Evolutionary conservation across 2,329 filamentous ascomycete species (phyloP).

Genomic region (Fonsecaea erecta): DNA sequence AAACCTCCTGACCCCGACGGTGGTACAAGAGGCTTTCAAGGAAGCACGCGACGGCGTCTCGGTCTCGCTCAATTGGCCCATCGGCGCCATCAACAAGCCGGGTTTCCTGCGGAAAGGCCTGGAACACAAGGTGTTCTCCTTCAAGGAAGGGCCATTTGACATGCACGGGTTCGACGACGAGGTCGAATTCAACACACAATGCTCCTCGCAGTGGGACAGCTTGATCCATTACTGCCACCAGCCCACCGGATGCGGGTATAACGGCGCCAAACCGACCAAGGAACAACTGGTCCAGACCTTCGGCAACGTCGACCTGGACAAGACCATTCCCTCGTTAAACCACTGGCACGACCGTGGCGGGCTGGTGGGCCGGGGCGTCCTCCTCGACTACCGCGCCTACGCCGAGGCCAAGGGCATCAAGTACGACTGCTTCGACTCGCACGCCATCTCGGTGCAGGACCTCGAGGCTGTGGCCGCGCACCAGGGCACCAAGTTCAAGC

Average conservation of each 20-base stretch:
- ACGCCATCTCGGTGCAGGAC: conserved; percentile 58
- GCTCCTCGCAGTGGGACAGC: conserved; percentile 56
- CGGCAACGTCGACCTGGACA: conserved; percentile 29
- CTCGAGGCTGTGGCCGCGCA: conserved; percentile 63
- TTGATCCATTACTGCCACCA: conserved; percentile 41
- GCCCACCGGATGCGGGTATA: conserved; percentile 31
- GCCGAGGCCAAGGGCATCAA: conserved; percentile 46
- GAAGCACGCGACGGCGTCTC: conserved; percentile 63
- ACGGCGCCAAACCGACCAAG: conserved; percentile 38
- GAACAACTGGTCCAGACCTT: conserved; percentile 37
- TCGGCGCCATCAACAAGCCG: conserved; percentile 39
- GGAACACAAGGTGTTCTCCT: conserved; percentile 30
- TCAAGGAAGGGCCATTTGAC: conserved; percentile 23
- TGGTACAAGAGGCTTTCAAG: conserved; percentile 59
- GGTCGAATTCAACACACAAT: conserved; percentile 55
- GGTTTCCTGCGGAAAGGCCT: conserved; percentile 28
- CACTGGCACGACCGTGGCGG: conserved; percentile 48
- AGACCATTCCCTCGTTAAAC: conserved; percentile 31
- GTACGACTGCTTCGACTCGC: conserved; percentile 47
- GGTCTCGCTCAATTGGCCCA: conserved; percentile 58
- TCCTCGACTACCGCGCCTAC: conserved; percentile 54
- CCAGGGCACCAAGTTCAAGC: conserved; percentile 59
- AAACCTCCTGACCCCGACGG: conserved; percentile 62
- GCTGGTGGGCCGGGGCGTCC: conserved; percentile 52
- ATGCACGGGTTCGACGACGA: conserved; percentile 48